Base-by-base conservation (phyloP, 192 early-diverging fungal genomes). In the Rhizoclosmatium globosum region DNA sequence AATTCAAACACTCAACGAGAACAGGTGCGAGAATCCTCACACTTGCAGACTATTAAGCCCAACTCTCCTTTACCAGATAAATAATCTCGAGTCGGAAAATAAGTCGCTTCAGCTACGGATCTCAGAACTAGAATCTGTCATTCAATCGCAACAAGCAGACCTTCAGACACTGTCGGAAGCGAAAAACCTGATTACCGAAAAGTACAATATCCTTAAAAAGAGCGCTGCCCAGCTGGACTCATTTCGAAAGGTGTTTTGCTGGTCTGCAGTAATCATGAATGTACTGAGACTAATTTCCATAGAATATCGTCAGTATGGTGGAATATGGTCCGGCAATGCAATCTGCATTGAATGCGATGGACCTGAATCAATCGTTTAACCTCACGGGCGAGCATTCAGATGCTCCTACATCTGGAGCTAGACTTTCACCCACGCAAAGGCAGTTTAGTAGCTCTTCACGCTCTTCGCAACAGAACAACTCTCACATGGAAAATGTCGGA, bases 291-390 rank as follows among this genome's bases (percentile, higher is more conserved):
- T 23, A 57, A 2, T 13, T 57, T 71, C 56, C 17, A 2, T 47
- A 85, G 84, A 84, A 81, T 23, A 85, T 85, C 70, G 79, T 81
- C 4, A 81, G 46, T 42, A 85, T 85, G 84, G 84, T 85, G 44
- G 84, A 85, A 72, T 78, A 69, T 47, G 74, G 69, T 61, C 84
- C 84, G 9, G 44, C 42, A n/a, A 56, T 74, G 64, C 61, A 46
- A 21, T 42, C 64, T 4, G 61, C 72, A 17, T 41, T 74, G 47
- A 67, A 21, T 17, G 64, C 72, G 19, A n/a, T 46, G 17, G 83
- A 84, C 39, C 4, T 71, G 13, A 79, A 83, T 46, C 74, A 79
- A 70, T 85, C 82, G 2, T 82, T 83, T 57, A 48, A 53, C 21
- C 19, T 62, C 19, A 23, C 44, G 41, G 62, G 11, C 44, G 38